A percentile compares a stretch with the other conserved stretches of the same genome.
These are phyloP conservation scores for Colletotrichum magnum DNA, from an alignment of 2,329 filamentous ascomycete genomes.

Conservation along the genomic window DNA sequence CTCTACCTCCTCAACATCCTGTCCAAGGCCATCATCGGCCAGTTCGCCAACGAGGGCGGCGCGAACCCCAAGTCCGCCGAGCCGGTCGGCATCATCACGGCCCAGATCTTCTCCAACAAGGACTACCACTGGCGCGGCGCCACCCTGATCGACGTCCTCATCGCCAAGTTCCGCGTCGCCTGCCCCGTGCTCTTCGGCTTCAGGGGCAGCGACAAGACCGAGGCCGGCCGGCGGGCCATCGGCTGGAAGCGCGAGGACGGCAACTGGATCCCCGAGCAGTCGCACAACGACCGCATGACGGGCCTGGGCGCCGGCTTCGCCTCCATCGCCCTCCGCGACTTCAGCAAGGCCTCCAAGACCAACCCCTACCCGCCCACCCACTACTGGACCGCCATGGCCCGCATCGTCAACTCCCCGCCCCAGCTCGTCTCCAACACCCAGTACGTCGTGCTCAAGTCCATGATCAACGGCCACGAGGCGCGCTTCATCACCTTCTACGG, in stretches of 20 bases:
- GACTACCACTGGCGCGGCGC: conserved; percentile 77
- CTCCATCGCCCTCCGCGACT: conserved; percentile 86
- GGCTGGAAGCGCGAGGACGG: conserved; percentile 79
- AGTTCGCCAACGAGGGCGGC: conserved; percentile 77
- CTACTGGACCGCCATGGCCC: conserved; percentile 86
- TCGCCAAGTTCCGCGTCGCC: conserved; percentile 84
- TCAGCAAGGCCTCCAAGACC: conserved; percentile 75
- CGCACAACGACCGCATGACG: conserved; percentile 86
- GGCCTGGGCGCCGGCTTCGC: conserved; percentile 89
- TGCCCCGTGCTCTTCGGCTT: conserved; percentile 92
- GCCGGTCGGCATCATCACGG: conserved; percentile 82
- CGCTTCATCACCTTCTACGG: conserved; percentile 88
- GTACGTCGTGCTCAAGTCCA: conserved; percentile 76
- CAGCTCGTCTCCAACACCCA: conserved; percentile 80
- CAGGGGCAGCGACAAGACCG: conserved; percentile 80
- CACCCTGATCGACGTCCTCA: conserved; percentile 84
- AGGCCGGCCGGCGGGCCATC: conserved; percentile 74
- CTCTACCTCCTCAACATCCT: conserved; percentile 85
- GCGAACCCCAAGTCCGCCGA: conserved; percentile 78
- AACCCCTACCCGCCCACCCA: conserved; percentile 84
- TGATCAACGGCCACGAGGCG: conserved; percentile 80
- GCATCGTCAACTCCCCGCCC: conserved; percentile 81
- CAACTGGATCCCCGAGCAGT: conserved; percentile 75
- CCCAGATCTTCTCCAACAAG: conserved; percentile 79
- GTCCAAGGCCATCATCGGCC: conserved; percentile 79